Evolutionary conservation across 148 eudicot genomes (phyloP), one percentile per base, ranked within the genome.

Genomic region (Nepenthes gracilis): DNA sequence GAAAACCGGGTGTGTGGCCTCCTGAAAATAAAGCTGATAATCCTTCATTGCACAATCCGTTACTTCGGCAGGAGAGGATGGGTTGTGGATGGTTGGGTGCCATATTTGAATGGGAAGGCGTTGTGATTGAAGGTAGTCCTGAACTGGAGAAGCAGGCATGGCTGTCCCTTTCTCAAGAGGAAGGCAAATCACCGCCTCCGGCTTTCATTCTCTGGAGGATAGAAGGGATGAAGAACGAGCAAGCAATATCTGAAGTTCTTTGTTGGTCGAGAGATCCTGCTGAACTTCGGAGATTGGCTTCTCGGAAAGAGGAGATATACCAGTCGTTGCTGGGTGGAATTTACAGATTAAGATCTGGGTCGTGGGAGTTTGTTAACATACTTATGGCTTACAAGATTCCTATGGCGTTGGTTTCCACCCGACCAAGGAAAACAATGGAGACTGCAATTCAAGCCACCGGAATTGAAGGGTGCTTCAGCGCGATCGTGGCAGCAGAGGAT

Each of bases 61-160:
- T 92, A 81, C 88, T 85, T 54, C 64, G 97, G 14, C 86, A 80
- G 51, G 90, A 92, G 54, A 79, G 97, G 73, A 73, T 92, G 94
- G 96, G 98, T 9, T 84, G 90, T 71, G 98, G 98, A 37, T 88
- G 95, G 95, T 63, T 93, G 59, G 96, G 94, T 61, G 98, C 85
- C 14, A 88, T 93, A 60, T 93, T 93, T n/a, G 96, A 93, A 66
- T 93, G 88, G 95, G 98, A 93, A 79, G 96, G 98, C 1, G 98
- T 93, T 33, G 65, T 93, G 13, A 75, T 84, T 60, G 98, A 93
- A 64, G 95, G 86, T 56, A 86, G 83, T 64, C 87, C 95, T 36
- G 85, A 84, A 65, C 83, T 80, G 33, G 96, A 93, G 74, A 84
- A 79, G 63, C 96, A 93, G 64, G 83, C 98, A 9, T 93, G 98